A percentile compares a stretch with the other conserved stretches of the same genome.
These are phyloP conservation scores for Senecio squalidus DNA, from an alignment of 140 eudicot genomes.

Conservation along the genomic window DNA sequence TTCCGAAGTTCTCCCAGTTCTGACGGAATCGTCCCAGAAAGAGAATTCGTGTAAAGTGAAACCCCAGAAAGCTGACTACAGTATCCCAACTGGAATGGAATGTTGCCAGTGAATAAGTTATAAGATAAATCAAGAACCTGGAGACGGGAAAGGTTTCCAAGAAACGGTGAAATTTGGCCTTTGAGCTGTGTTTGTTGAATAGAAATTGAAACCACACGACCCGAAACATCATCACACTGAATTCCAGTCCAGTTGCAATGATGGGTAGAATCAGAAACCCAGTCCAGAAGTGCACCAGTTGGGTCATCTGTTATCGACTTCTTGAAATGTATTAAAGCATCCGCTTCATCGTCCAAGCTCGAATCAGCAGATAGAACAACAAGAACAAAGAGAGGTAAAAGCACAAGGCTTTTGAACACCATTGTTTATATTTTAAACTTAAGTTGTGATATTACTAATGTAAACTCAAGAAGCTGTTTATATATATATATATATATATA, in stretches of 20 bases:
- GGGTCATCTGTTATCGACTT: slow-evolving; percentile 58
- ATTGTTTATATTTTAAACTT: slow-evolving; percentile 10
- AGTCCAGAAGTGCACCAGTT: slow-evolving; percentile 45
- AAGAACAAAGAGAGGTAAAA: slow-evolving; percentile 16
- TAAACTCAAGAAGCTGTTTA: neutral
- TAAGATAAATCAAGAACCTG: slow-evolving; percentile 77
- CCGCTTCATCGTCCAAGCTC: slow-evolving; percentile 28
- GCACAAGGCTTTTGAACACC: slow-evolving; percentile 21
- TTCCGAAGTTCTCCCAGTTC: slow-evolving; percentile 50
- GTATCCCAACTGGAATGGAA: slow-evolving; percentile 50
- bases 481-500: too few species aligned
- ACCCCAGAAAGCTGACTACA: slow-evolving; percentile 52
- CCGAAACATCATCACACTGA: slow-evolving; percentile 36
- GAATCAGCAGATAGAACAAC: slow-evolving; percentile 29
- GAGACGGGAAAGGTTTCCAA: slow-evolving; percentile 72
- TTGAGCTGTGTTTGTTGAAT: slow-evolving; percentile 39
- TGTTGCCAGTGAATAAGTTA: slow-evolving; percentile 55
- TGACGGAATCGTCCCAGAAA: slow-evolving; percentile 59
- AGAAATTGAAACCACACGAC: slow-evolving; percentile 47
- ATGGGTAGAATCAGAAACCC: slow-evolving; percentile 32
- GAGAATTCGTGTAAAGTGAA: slow-evolving; percentile 39
- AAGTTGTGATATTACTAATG: neutral
- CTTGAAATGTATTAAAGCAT: slow-evolving; percentile 61
- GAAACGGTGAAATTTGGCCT: slow-evolving; percentile 62
- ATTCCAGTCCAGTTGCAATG: slow-evolving; percentile 95